These are phyloP conservation scores for Lasiosphaeria ovina DNA, from an alignment of 495 filamentous ascomycete species.

Conservation along the genomic window DNA sequence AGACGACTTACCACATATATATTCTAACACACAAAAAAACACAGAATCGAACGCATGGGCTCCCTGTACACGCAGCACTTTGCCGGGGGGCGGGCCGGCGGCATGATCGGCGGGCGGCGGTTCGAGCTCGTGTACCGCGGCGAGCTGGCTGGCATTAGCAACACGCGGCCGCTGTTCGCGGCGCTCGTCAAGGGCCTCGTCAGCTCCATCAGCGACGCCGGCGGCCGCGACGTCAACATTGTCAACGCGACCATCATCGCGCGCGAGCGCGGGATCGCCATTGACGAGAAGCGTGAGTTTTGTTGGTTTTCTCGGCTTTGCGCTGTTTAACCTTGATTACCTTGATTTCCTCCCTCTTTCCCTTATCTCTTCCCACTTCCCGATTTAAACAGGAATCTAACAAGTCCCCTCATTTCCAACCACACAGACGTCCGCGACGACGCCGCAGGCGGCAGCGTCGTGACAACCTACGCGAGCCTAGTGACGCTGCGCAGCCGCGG, in stretches of 20 bases:
- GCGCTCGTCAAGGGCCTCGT: slow-evolving; percentile 68
- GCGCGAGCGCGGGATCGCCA: slow-evolving; percentile 64
- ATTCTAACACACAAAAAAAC: no score
- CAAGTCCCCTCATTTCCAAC: no score
- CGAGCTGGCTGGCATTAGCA: slow-evolving; percentile 57
- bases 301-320: neutral
- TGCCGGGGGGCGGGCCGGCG: slow-evolving; percentile 31
- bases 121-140: slow-evolving; percentile 72
- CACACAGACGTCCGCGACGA: slow-evolving; percentile 45
- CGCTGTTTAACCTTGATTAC: no score
- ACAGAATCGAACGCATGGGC: slow-evolving; percentile 63
- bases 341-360: neutral
- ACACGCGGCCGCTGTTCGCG: slow-evolving; percentile 68
- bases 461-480: slow-evolving; percentile 51
- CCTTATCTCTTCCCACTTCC: no score
- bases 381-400: no score
- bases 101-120: slow-evolving; percentile 47
- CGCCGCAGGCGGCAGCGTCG: slow-evolving; percentile 39
- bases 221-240: slow-evolving; percentile 67
- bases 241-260: slow-evolving; percentile 70
- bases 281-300: slow-evolving; percentile 55
- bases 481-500: slow-evolving; percentile 51
- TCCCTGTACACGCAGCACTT: slow-evolving; percentile 70
- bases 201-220: slow-evolving; percentile 53
- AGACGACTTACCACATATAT: no score